These are phyloP conservation scores for Nissolia schottii DNA, from an alignment of 306 rosid genomes.

Conservation along the genomic window DNA sequence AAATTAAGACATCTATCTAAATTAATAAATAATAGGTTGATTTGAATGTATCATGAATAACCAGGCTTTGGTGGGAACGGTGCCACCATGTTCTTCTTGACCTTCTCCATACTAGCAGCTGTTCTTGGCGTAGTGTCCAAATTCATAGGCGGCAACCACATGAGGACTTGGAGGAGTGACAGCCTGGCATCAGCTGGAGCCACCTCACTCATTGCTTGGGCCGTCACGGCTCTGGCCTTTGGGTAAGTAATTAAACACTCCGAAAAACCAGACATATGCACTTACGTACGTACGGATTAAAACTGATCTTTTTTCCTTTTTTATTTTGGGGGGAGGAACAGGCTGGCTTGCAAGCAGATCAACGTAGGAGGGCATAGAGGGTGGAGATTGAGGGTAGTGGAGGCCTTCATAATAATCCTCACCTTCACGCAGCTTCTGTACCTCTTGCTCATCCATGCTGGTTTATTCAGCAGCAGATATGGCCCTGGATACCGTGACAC, in stretches of 20 bases:
- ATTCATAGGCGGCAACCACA: constrained; percentile 61
- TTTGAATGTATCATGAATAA: too few relatives aligned
- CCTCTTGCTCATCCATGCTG: constrained; percentile 66
- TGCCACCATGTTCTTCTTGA: constrained; percentile 70
- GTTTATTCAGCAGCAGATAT: constrained; percentile 66
- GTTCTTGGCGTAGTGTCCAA: constrained; percentile 74
- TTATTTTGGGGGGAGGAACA: neutral
- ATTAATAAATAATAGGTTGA: neutral
- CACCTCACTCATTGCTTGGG: constrained; percentile 69
- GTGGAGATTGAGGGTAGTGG: constrained; percentile 76
- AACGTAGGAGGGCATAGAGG: constrained; percentile 80
- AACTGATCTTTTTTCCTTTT: too few relatives aligned
- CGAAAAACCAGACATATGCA: neutral
- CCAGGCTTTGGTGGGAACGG: constrained; percentile 93
- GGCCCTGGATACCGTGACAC: constrained; percentile 84
- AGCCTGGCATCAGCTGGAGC: constrained; percentile 78
- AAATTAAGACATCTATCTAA: too few relatives aligned
- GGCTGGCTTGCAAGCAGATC: constrained; percentile 87
- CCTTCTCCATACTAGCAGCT: constrained; percentile 49
- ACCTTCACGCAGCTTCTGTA: constrained; percentile 72
- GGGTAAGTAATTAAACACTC: too few relatives aligned
- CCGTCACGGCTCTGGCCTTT: constrained; percentile 61
- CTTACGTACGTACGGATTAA: too few relatives aligned
- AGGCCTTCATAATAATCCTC: constrained; percentile 69
- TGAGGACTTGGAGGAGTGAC: constrained; percentile 84